Evolutionary conservation across 208 protist genomes (phyloP).

Genomic region (Trypanosoma avium): DNA sequence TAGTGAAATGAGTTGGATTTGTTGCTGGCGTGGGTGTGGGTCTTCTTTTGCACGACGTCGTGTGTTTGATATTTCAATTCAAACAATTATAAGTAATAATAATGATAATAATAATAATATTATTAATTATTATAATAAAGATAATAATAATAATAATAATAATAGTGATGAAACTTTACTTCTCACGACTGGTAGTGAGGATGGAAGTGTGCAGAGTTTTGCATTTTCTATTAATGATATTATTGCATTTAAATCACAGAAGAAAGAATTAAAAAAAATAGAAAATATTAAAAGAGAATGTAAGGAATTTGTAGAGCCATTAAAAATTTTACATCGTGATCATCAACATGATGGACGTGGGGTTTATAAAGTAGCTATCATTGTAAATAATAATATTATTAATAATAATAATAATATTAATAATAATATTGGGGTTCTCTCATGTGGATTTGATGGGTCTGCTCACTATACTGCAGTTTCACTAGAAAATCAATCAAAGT

Average conservation of each 20-base stretch:
- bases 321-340: conserved; percentile 4
- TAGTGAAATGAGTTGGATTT: conserved; percentile 26
- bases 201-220: conserved; percentile 53
- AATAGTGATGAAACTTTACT: conserved; percentile 2
- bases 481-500: too few relatives aligned
- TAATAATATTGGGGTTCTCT: conserved; percentile 26
- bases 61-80: conserved; percentile 81
- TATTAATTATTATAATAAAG: too few relatives aligned
- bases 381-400: background rate
- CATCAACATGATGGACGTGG: conserved; percentile 67
- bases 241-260: background rate
- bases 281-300: background rate
- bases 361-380: conserved; percentile 49
- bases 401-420: background rate
- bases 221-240: conserved; percentile 16
- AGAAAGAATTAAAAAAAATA: background rate
- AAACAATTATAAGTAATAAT: too few relatives aligned
- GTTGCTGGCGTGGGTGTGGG: conserved; percentile 41
- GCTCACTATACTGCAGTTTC: conserved; percentile 31
- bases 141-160: too few relatives aligned
- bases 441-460: conserved; percentile 57
- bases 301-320: background rate
- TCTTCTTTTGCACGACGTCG: conserved; percentile 45
- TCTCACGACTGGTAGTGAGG: conserved; percentile 54
- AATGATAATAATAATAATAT: too few relatives aligned